phyloP scores from a whole-genome alignment of 768 basidiomycete species.

The Lactarius deliciosus region DNA sequence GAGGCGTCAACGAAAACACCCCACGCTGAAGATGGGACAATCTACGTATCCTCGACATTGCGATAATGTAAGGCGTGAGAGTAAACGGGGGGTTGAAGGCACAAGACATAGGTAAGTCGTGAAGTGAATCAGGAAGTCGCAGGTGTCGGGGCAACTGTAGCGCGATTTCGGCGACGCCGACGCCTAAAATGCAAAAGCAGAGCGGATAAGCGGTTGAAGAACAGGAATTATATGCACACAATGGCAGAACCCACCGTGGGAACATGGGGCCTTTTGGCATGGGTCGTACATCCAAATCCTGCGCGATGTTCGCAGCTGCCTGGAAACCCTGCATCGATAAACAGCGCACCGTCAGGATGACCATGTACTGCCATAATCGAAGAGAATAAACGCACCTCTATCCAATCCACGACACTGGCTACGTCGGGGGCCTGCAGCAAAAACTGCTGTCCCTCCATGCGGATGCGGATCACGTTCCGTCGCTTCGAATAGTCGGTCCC shows the following conservation, averaged over 20 bases:
- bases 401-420: slow-evolving; percentile 88
- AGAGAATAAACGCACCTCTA: slow-evolving; percentile 64
- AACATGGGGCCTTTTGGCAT: slow-evolving; percentile 92
- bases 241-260: slow-evolving; percentile 58
- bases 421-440: slow-evolving; percentile 85
- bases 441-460: slow-evolving; percentile 96
- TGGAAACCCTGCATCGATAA: slow-evolving; percentile 67
- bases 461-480: slow-evolving; percentile 88
- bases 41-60: slow-evolving; percentile 1
- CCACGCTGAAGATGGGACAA: background rate
- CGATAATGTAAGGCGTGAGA: background rate
- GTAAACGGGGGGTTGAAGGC: background rate
- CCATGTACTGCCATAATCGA: background rate
- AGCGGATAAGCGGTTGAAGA: background rate
- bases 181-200: slow-evolving; percentile 17
- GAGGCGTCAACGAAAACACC: background rate
- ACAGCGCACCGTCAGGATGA: background rate
- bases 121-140: background rate
- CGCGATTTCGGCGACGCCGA: slow-evolving; percentile 22
- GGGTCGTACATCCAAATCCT: slow-evolving; percentile 86
- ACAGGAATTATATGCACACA: background rate
- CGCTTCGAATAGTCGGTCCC: slow-evolving; percentile 95
- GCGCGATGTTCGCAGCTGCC: slow-evolving; percentile 85
- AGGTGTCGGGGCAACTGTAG: background rate
- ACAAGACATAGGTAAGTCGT: background rate